A percentile compares a stretch with the other conserved stretches of the same genome.
Conservation (phyloP, 306 rosid genomes). For the Ziziphus jujuba region DNA sequence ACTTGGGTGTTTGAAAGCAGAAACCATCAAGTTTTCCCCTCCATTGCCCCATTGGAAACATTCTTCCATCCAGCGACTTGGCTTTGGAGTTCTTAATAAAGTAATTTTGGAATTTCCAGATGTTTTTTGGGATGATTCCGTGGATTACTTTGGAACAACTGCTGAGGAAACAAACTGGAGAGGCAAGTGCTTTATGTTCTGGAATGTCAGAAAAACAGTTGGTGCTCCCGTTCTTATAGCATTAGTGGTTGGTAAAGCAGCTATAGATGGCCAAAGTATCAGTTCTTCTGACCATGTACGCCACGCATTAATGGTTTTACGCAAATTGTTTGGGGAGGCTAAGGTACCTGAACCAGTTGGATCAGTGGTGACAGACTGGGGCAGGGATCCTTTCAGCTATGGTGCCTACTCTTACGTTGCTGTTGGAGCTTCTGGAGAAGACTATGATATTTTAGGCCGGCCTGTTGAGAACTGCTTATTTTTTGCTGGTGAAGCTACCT, state of each 20-base stretch:
- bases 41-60: conserved; percentile 90
- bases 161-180: conserved; percentile 84
- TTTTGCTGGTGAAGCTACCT: conserved; percentile 99
- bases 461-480: conserved; percentile 93
- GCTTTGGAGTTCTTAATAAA: conserved; percentile 96
- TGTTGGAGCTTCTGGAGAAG: conserved; percentile 98
- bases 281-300: conserved; percentile 73
- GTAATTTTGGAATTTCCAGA: conserved; percentile 86
- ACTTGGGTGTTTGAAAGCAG: conserved; percentile 97
- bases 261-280: conserved; percentile 74
- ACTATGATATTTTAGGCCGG: conserved; percentile 84
- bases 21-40: conserved; percentile 81
- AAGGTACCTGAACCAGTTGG: conserved; percentile 91
- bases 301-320: conserved; percentile 88
- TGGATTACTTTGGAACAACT: conserved; percentile 99
- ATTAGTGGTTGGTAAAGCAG: conserved; percentile 96
- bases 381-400: conserved; percentile 91
- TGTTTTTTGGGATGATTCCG: conserved; percentile 97
- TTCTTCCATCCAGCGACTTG: conserved; percentile 86
- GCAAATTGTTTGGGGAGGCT: conserved; percentile 88
- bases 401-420: conserved; percentile 98
- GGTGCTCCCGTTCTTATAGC: conserved; percentile 99
- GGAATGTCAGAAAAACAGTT: conserved; percentile 93
- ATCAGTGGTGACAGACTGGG: conserved; percentile 98
- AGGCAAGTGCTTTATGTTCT: conserved; percentile 98